Evolutionary conservation across 2,329 filamentous ascomycete species (phyloP), one percentile per base, ranked within the genome.

Genomic region (Xylariales sp.): DNA sequence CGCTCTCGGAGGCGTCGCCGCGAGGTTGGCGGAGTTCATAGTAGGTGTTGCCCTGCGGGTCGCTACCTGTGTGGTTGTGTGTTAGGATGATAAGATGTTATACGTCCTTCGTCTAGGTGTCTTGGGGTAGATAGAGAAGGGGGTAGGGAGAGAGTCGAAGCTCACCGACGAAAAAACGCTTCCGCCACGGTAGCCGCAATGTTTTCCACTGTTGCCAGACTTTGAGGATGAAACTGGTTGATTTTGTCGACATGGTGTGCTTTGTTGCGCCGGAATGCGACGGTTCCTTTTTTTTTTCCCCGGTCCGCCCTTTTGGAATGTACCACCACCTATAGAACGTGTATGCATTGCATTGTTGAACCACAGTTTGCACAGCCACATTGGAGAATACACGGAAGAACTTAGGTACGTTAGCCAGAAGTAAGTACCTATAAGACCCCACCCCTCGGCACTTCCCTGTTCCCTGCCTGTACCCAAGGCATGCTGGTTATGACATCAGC

Each of bases 21-120:
- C 83, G 82, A 6, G 79, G 73, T 71, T 89, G 85, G 66, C 83
- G 84, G 79, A 91, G 90, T 74, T 90, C 87, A 89, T 89, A 91
- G 81, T 86, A 91, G 3, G 89, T 90, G 80, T 91, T 91, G 63
- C 89, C 88, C 30, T 87, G 75, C 65, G 91, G 87, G 75, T 91
- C 89, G 73, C 86, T 83, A 71, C 89, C 89, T 91, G 70, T 28
- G 34, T 34, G 18, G 14, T 14, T 34, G 23, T 32, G 36, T 39
- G 36, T 39, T 39, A 39, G 56, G 23, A 23, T 23, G 23, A 23
- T 23, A 23, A 23, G 23, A 23, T 23, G 23, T 23, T 23, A 23
- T 23, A 23, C 2, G 23, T 23, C 23, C 23, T 68, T 43, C 30
- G 53, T 18, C 34, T 30, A 39, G 52, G 39, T 41, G 43, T 34